Conservation (phyloP, 495 filamentous ascomycete genomes). For the Daldinia loculata region DNA sequence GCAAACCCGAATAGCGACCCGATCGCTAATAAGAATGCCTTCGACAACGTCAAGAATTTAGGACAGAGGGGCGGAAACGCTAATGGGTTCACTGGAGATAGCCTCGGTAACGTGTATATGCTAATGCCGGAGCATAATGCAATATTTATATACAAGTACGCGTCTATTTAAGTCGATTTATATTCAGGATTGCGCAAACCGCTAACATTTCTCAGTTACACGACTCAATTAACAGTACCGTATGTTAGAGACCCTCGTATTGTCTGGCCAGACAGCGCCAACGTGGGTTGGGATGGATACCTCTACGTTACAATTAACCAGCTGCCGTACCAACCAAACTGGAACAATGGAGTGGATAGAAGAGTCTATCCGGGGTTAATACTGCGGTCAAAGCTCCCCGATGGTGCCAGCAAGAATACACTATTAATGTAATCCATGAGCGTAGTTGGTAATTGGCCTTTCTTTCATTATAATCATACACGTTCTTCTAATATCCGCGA, state of each 20-base stretch:
- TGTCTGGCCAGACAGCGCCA: background rate
- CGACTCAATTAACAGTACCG: background rate
- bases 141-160: slow-evolving; percentile 49
- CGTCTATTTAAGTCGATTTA: background rate
- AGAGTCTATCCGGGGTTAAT: background rate
- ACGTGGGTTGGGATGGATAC: background rate
- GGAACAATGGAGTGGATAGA: background rate
- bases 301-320: background rate
- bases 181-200: background rate
- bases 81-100: slow-evolving; percentile 51
- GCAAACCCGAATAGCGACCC: slow-evolving; percentile 40
- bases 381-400: background rate
- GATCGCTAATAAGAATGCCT: slow-evolving; percentile 49
- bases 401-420: background rate
- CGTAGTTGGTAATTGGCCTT: background rate
- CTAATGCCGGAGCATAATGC: slow-evolving; percentile 53
- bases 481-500: background rate
- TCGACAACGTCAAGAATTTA: slow-evolving; percentile 47
- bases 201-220: background rate
- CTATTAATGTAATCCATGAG: background rate
- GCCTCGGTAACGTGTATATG: slow-evolving; percentile 51
- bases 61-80: slow-evolving; percentile 52
- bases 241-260: background rate
- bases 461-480: background rate
- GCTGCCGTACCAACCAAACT: background rate